phyloP scores from a whole-genome alignment of 1,284 basidiomycete genomes.

The Ustilago hordei region DNA sequence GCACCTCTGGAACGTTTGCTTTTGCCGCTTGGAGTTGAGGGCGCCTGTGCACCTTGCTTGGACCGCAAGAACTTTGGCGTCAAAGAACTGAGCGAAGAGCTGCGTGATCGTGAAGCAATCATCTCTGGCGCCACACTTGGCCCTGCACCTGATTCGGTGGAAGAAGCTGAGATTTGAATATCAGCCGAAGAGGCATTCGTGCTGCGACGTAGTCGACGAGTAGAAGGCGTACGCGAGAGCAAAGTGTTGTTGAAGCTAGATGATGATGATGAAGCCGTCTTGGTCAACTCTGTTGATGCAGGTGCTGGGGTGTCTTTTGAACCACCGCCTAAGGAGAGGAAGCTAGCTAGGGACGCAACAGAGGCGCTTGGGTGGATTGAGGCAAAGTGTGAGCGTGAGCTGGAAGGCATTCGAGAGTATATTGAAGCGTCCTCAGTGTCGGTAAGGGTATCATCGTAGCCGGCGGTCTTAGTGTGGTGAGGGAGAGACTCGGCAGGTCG shows the following conservation, averaged over 20 bases:
- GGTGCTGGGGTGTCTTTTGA: background rate
- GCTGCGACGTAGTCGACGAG: slow-evolving; percentile 7
- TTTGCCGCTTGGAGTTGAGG: background rate
- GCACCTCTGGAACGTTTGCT: slow-evolving; percentile 2
- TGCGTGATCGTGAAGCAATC: slow-evolving; percentile 4
- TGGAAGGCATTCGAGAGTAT: slow-evolving; percentile 4
- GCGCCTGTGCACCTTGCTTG: slow-evolving; percentile 4
- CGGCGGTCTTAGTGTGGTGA: background rate
- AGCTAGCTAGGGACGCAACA: slow-evolving; percentile 14
- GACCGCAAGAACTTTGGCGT: slow-evolving; percentile 16
- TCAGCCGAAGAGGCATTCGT: slow-evolving; percentile 10
- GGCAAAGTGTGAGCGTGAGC: background rate
- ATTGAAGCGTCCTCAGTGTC: slow-evolving; percentile 1
- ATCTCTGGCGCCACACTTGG: background rate
- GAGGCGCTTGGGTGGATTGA: slow-evolving; percentile 22
- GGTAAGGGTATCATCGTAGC: background rate
- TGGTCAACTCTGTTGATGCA: background rate
- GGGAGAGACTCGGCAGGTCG: slow-evolving; percentile 19
- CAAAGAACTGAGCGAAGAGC: slow-evolving; percentile 17
- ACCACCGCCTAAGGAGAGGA: slow-evolving; percentile 1
- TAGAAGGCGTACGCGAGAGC: slow-evolving; percentile 11
- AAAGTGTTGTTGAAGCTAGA: slow-evolving; percentile 1
- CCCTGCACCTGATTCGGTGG: background rate
- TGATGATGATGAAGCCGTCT: background rate
- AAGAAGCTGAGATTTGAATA: background rate